Evolutionary conservation across 345 rosid genomes (phyloP).

Genomic region (Stellera chamaejasme): DNA sequence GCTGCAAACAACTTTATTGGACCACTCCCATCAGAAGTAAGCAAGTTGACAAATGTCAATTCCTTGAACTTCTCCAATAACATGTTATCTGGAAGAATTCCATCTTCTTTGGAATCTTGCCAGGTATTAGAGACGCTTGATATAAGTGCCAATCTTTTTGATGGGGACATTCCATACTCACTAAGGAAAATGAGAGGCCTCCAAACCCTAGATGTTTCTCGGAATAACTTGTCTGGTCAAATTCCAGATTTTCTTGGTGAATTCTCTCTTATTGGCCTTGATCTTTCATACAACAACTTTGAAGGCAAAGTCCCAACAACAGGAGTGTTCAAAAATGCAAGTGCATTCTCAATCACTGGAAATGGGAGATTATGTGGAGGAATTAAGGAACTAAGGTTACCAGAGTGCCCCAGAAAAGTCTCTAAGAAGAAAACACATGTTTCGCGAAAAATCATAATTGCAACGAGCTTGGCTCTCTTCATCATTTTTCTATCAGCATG

Average conservation of each 20-base stretch:
- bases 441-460: neutral
- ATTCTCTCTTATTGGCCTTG: slow-evolving; percentile 5
- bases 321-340: slow-evolving; percentile 13
- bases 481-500: neutral
- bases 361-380: slow-evolving; percentile 13
- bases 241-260: slow-evolving; percentile 10
- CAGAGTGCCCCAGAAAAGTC: slow-evolving; percentile 1
- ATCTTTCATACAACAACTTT: slow-evolving; percentile 17
- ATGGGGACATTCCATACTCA: too few relatives aligned
- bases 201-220: slow-evolving; percentile 12
- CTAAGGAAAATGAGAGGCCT: slow-evolving; percentile 7
- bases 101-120: too few relatives aligned
- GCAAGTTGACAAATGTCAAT: too few relatives aligned
- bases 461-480: neutral
- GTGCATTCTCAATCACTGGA: slow-evolving; percentile 8
- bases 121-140: too few relatives aligned
- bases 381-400: neutral
- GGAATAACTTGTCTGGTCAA: slow-evolving; percentile 13
- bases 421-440: neutral
- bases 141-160: too few relatives aligned
- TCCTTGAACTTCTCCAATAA: too few relatives aligned
- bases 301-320: slow-evolving; percentile 10
- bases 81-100: too few relatives aligned
- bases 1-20: too few relatives aligned
- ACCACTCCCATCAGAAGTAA: too few relatives aligned